phyloP scores from a whole-genome alignment of 768 basidiomycete genomes.

The Peribolospora baueri region DNA sequence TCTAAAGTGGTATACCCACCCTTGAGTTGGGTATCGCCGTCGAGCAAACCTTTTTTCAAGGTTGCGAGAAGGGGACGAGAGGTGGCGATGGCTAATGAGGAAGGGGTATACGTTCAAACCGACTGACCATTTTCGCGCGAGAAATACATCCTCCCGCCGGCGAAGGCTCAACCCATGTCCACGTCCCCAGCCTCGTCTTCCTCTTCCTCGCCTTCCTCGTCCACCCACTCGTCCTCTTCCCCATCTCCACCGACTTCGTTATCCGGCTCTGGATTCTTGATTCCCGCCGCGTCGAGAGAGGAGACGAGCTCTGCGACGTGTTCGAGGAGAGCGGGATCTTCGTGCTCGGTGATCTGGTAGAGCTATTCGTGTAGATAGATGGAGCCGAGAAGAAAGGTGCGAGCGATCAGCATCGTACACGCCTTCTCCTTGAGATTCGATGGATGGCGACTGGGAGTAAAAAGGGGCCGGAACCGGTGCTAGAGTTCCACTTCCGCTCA shows the following conservation, averaged over 20 bases:
- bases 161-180: not conserved
- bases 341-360: slow-evolving; percentile 3
- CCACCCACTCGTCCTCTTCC: slow-evolving; percentile 10
- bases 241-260: not conserved
- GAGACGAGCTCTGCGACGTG: slow-evolving; percentile 51
- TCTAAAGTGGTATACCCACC: too few relatives aligned
- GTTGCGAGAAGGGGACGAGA: too few relatives aligned
- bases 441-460: too few relatives aligned
- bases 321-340: slow-evolving; percentile 9
- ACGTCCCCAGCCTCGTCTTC: slow-evolving; percentile 10
- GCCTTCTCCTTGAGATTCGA: too few relatives aligned
- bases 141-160: too few relatives aligned
- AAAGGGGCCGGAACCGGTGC: not conserved
- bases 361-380: not conserved
- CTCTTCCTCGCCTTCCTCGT: slow-evolving; percentile 8
- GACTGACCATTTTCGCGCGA: too few relatives aligned
- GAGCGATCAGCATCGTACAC: not conserved
- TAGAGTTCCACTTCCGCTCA: not conserved
- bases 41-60: too few relatives aligned
- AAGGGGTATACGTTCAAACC: too few relatives aligned
- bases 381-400: not conserved
- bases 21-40: too few relatives aligned
- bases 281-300: slow-evolving; percentile 32
- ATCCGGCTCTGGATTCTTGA: slow-evolving; percentile 2
- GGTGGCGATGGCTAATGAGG: too few relatives aligned